Base-by-base conservation (phyloP, 1,284 basidiomycete species). In the Exsudoporus floridanus region DNA sequence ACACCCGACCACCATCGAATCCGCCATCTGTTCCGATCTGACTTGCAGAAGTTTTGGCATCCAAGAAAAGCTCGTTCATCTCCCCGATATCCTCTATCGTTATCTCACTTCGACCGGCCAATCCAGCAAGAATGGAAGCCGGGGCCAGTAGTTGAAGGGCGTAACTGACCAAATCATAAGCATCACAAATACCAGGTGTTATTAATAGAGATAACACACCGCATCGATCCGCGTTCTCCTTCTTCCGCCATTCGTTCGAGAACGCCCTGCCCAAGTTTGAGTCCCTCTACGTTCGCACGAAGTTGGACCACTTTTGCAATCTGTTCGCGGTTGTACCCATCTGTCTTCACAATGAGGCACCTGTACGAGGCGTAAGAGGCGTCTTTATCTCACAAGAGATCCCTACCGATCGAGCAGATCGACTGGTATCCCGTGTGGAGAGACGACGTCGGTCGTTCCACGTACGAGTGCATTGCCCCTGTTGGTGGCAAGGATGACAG, bases 401-500 rank as follows among this genome's bases (percentile, higher is more conserved):
- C 58, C 76, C 52, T 64, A 87, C 88, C 96, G 81, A 73, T 99
- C 96, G 41, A 98, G 79, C 25, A 99, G 76, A 74, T 99, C 96
- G 46, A 95, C 82, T 5, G 96, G 97, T 49, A 99, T 81, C 21
- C 96, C 97, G 70, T 99, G 96, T 0, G 97, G 92, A 2, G 92
- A 83, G 18, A 93, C 79, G 53, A 99, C 89, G 56, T 98, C 96
- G 1, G 83, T 84, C 12, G 97, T 98, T 3, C 97, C 96, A 37
- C 95, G 84, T 43, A 99, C 94, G 5, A 93, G 83, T 16, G 90
- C 84, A 61, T 93, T 88, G 5, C 96, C 97, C 30, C 97, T 83
- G 72, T 99, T 99, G 23, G 95, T 97, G 1, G 97, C 97, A 51
- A 98, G 81, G 60, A 99, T 92, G 42, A 99, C 96, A 16, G 97